Base-by-base conservation (phyloP, 2,329 filamentous ascomycete genomes). In the Epichloe gansuensis region DNA sequence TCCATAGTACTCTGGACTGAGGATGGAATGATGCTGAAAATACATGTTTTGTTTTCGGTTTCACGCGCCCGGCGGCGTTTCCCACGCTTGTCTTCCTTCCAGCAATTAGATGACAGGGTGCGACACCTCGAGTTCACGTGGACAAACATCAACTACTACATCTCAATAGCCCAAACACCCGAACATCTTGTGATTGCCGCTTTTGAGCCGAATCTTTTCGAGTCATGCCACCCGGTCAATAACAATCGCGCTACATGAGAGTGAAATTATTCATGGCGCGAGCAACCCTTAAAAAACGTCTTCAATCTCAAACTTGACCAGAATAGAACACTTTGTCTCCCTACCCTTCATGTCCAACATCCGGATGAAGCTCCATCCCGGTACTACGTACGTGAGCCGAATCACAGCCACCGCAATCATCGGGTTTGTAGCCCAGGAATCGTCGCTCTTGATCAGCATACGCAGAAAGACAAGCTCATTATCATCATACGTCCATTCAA, bases 401-500 rank as follows among this genome's bases (percentile, higher is more conserved):
- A 85, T 73, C 0, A 81, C 77, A 0, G 76, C 71, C 2, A 82
- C 80, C 0, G 76, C 77, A 55, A 84, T 74, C 50, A 81, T 75
- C 0, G 81, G 80, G 57, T 86, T 86, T 44, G 68, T 68, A 0
- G 78, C 68, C 63, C 80, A 85, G 55, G 73, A 74, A 54, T 82
- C 79, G 54, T 85, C 82, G 56, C 76, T 81, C 71, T 86, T 86
- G 66, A 86, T 73, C 42, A 85, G 67, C 53, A 86, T 71, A 0
- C 82, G 71, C 57, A 86, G 56, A 58, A 86, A 86, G 0, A 76
- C 74, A 47, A 86, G 61, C 61, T 85, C 82, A 57, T 80, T 83
- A 52, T 84, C 81, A 5, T 82, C 77, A 58, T 78, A 85, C 54
- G 82, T 78, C 82, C 82, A 86, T 59, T 83, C 80, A 8, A 86